phyloP scores from a whole-genome alignment of 2,329 filamentous ascomycete genomes.

The Scytalidium lignicola region DNA sequence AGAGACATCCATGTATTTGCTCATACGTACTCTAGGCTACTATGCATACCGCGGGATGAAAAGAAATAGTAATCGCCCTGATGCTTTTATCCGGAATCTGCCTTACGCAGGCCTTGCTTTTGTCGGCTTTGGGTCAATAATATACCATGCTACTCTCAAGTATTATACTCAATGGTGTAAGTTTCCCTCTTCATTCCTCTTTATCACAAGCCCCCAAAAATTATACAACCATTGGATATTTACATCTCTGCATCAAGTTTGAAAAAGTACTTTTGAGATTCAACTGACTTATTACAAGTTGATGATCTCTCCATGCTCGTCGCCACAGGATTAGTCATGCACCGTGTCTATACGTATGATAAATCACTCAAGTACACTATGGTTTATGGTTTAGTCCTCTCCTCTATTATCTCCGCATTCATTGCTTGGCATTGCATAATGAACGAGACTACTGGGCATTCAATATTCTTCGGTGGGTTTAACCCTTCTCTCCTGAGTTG shows the following conservation, averaged over 20 bases:
- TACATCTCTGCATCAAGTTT: too few species aligned
- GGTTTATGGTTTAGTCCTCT: conserved; percentile 35
- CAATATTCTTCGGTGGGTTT: conserved; percentile 18
- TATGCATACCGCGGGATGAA: conserved; percentile 26
- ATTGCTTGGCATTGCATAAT: conserved; percentile 33
- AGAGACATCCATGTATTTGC: not conserved
- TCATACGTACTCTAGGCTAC: conserved; percentile 1
- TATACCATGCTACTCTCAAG: conserved; percentile 39
- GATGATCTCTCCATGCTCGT: conserved; percentile 57
- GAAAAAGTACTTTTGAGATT: not conserved
- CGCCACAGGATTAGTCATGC: conserved; percentile 46
- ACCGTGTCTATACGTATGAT: conserved; percentile 41
- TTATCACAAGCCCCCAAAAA: too few species aligned
- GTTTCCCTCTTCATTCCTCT: conserved; percentile 7
- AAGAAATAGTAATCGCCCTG: conserved; percentile 18
- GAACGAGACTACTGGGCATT: conserved; percentile 21
- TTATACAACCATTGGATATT: too few species aligned
- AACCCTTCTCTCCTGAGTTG: not conserved
- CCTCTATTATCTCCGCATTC: conserved; percentile 34
- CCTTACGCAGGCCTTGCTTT: conserved; percentile 38
- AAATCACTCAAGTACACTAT: conserved; percentile 34
- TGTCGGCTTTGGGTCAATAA: conserved; percentile 36
- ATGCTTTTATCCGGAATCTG: conserved; percentile 25
- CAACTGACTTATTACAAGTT: conserved; percentile 17
- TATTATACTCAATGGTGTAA: conserved; percentile 41